phyloP scores from a whole-genome alignment of 2,329 filamentous ascomycete genomes.

The Pseudogymnoascus sp. region DNA sequence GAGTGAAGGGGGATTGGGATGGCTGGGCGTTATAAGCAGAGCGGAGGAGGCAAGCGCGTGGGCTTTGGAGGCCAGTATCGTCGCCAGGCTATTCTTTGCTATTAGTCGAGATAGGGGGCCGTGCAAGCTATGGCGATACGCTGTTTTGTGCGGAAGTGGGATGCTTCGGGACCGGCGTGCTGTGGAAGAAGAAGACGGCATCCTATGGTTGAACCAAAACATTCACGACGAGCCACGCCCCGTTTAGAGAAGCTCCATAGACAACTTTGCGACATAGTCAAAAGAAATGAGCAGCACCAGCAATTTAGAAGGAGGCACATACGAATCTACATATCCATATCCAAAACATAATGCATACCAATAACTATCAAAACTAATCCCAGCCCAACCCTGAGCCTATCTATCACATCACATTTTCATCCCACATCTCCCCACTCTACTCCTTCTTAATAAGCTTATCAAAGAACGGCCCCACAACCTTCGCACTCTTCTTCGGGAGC shows the following conservation, averaged over 20 bases:
- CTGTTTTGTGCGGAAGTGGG: too few relatives aligned
- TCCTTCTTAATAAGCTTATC: conserved; percentile 59
- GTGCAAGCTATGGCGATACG: too few relatives aligned
- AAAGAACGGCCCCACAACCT: conserved; percentile 62
- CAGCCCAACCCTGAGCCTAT: not conserved
- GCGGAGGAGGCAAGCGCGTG: too few relatives aligned
- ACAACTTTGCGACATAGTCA: not conserved
- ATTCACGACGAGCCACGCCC: too few relatives aligned
- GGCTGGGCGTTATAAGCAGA: too few relatives aligned
- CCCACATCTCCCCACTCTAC: conserved; percentile 19
- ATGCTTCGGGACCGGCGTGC: too few relatives aligned
- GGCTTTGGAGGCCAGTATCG: too few relatives aligned
- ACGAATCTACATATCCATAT: not conserved
- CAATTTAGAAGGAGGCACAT: not conserved
- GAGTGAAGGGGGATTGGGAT: too few relatives aligned
- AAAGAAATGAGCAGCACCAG: not conserved
- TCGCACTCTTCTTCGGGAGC: conserved; percentile 76
- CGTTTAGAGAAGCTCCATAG: not conserved
- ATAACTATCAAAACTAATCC: not conserved
- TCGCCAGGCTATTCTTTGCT: too few relatives aligned
- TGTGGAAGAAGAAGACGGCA: not conserved
- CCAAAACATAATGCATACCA: not conserved
- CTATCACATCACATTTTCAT: not conserved
- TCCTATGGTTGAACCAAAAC: not conserved
- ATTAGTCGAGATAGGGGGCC: too few relatives aligned